phyloP scores from a whole-genome alignment of 2,329 filamentous ascomycete species.

The Seiridium unicorne region DNA sequence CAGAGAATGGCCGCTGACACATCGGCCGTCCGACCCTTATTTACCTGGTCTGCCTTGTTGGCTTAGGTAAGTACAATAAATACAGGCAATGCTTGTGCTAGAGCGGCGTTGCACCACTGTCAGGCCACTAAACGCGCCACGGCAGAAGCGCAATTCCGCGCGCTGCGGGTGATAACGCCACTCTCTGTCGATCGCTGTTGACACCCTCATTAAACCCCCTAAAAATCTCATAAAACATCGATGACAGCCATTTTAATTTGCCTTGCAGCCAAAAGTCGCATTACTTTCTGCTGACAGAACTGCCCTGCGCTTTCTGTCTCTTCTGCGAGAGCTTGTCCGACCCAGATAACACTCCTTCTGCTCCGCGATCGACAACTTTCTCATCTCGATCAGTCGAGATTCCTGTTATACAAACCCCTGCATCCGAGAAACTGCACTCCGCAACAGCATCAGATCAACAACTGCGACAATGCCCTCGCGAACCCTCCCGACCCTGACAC shows the following conservation, averaged over 20 bases:
- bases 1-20: neutral
- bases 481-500: conserved; percentile 80
- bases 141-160: neutral
- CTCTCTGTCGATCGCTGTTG: conserved; percentile 7
- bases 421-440: too few species aligned
- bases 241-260: neutral
- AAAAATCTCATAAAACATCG: neutral
- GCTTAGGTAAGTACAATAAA: neutral
- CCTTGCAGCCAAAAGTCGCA: neutral
- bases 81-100: too few species aligned
- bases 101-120: conserved; percentile 5
- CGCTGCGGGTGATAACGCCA: conserved; percentile 6
- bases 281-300: neutral
- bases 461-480: conserved; percentile 67
- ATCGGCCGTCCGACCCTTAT: neutral
- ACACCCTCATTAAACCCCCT: conserved; percentile 8
- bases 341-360: neutral
- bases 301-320: neutral
- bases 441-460: neutral
- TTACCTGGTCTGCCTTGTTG: neutral
- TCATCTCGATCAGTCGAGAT: too few species aligned
- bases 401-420: too few species aligned
- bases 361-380: too few species aligned
- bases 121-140: conserved; percentile 9
- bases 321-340: neutral